These are phyloP conservation scores for Clarireedia homoeocarpa DNA, from an alignment of 2,329 filamentous ascomycete genomes.

Conservation along the genomic window DNA sequence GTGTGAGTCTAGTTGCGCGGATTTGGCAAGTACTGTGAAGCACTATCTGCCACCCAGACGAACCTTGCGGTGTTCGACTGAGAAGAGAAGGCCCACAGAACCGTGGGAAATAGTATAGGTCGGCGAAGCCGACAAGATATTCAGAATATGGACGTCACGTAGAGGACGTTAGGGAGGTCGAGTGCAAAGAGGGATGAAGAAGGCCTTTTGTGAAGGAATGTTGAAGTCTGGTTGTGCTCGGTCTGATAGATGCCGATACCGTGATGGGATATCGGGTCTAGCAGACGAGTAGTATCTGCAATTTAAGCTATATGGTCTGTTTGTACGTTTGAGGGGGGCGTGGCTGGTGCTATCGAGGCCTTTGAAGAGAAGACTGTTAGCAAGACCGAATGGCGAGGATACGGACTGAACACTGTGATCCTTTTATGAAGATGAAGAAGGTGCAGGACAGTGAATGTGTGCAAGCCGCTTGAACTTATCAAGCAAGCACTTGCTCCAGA, in stretches of 20 bases:
- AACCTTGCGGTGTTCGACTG: slow-evolving; percentile 88
- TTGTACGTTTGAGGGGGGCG: slow-evolving; percentile 26
- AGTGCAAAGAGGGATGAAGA: slow-evolving; percentile 73
- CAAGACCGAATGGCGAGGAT: slow-evolving; percentile 5
- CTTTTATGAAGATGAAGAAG: neutral
- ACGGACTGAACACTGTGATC: neutral
- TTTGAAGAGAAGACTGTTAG: slow-evolving; percentile 24
- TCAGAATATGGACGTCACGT: slow-evolving; percentile 49
- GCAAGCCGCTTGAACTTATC: neutral
- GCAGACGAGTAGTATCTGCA: slow-evolving; percentile 65
- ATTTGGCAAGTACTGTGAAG: slow-evolving; percentile 59
- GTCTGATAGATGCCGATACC: slow-evolving; percentile 78
- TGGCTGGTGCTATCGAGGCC: slow-evolving; percentile 54
- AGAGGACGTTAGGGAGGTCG: slow-evolving; percentile 86
- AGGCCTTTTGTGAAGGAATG: slow-evolving; percentile 80
- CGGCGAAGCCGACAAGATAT: slow-evolving; percentile 65
- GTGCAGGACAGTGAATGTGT: neutral
- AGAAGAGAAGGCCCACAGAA: slow-evolving; percentile 95
- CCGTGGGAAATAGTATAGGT: slow-evolving; percentile 54
- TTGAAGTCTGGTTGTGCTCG: slow-evolving; percentile 57
- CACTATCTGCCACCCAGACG: slow-evolving; percentile 97
- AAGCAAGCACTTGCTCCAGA: neutral
- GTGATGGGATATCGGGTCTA: slow-evolving; percentile 74
- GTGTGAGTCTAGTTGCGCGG: neutral
- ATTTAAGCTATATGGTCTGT: slow-evolving; percentile 13